Evolutionary conservation across 768 basidiomycete genomes (phyloP).

Genomic region (Pluteus cervinus): DNA sequence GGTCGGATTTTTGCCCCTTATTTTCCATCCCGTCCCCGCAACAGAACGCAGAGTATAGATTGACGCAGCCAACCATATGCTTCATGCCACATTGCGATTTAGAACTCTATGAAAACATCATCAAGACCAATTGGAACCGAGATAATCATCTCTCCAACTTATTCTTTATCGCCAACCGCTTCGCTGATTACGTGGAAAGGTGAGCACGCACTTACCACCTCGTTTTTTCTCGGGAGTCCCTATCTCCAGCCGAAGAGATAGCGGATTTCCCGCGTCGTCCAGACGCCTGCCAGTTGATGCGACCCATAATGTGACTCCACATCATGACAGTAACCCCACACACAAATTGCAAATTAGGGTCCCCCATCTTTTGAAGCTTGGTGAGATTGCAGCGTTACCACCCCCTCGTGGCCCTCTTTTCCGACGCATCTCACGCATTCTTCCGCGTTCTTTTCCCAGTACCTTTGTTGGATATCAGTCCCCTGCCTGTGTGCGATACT

Average conservation of each 20-base stretch:
- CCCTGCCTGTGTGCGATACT: conserved; percentile 41
- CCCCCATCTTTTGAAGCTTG: conserved; percentile 48
- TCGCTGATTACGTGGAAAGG: conserved; percentile 66
- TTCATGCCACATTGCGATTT: conserved; percentile 82
- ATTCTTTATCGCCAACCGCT: conserved; percentile 59
- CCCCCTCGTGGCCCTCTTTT: conserved; percentile 8
- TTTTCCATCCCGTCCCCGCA: no score
- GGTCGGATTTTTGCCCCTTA: no score
- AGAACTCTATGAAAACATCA: conserved; percentile 59
- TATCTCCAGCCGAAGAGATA: conserved; percentile 4
- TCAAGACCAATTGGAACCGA: conserved; percentile 55
- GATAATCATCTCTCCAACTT: conserved; percentile 35
- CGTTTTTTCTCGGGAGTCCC: conserved; percentile 18
- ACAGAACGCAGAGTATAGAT: conserved; percentile 27
- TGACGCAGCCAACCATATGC: conserved; percentile 48
- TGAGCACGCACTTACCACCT: conserved; percentile 22
- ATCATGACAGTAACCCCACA: conserved; percentile 40
- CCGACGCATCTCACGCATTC: conserved; percentile 8
- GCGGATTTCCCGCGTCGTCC: conserved; percentile 4
- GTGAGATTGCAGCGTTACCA: conserved; percentile 39
- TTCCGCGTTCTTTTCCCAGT: conserved; percentile 26
- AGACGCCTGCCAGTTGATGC: conserved; percentile 4
- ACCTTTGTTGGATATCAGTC: conserved; percentile 37
- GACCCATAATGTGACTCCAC: conserved; percentile 7
- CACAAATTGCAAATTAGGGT: conserved; percentile 42